Evolutionary conservation across 805 yeast species (phyloP).

Genomic region (Barnettozyma pratensis): DNA sequence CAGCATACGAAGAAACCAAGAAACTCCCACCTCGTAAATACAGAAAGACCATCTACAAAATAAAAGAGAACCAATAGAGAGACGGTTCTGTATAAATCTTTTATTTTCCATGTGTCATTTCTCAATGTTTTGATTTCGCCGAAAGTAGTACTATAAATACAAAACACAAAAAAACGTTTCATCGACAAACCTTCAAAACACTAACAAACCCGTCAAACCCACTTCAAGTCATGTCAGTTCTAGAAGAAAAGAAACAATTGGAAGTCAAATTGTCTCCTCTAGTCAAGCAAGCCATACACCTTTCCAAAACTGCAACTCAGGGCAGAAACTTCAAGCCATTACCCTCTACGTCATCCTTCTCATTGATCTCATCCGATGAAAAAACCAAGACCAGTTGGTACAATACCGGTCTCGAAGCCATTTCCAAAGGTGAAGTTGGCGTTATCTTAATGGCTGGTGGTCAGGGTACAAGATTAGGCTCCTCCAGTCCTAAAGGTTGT

Average conservation of each 20-base stretch:
- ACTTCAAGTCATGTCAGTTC: constrained; percentile 7
- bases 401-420: constrained; percentile 58
- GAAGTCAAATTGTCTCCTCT: constrained; percentile 22
- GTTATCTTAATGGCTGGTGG: constrained; percentile 97
- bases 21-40: constrained; percentile 4
- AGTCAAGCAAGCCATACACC: constrained; percentile 37
- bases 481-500: constrained; percentile 90
- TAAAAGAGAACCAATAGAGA: neutral
- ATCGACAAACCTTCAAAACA: neutral
- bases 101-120: neutral
- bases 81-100: neutral
- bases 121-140: neutral
- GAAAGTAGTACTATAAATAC: neutral
- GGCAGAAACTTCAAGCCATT: constrained; percentile 37
- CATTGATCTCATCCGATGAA: constrained; percentile 33
- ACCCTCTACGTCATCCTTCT: constrained; percentile 46
- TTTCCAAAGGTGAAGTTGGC: constrained; percentile 71
- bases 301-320: constrained; percentile 25
- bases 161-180: neutral
- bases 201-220: neutral
- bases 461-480: constrained; percentile 94
- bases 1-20: constrained; percentile 33
- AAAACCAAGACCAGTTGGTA: constrained; percentile 20
- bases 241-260: constrained; percentile 12
- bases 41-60: constrained; percentile 3